Evolutionary conservation across 495 filamentous ascomycete species (phyloP).

Genomic region (Neurospora hispaniola): DNA sequence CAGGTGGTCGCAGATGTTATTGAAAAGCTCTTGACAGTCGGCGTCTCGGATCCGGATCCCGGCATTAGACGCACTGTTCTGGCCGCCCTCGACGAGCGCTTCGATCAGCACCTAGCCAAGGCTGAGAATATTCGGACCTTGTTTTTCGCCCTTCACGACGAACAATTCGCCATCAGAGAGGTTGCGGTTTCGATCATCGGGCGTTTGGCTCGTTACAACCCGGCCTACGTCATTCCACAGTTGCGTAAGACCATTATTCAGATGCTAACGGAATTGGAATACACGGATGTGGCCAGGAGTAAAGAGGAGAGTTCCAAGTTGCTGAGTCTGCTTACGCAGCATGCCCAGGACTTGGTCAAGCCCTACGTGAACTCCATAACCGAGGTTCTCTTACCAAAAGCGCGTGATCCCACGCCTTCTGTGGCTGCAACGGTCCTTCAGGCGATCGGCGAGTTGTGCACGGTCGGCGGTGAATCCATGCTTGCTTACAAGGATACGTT

Average conservation of each 20-base stretch:
- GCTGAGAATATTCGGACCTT: conserved; percentile 92
- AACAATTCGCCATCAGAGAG: conserved; percentile 82
- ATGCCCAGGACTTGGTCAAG: conserved; percentile 81
- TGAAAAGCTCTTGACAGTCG: conserved; percentile 87
- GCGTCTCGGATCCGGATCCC: conserved; percentile 80
- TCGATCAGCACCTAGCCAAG: conserved; percentile 88
- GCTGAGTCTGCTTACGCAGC: conserved; percentile 82
- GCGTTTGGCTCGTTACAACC: conserved; percentile 80
- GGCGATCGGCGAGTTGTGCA: conserved; percentile 85
- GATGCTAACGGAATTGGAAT: conserved; percentile 87
- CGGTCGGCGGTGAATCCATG: conserved; percentile 88
- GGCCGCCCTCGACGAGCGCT: conserved; percentile 78
- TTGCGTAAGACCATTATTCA: conserved; percentile 90
- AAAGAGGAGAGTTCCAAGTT: conserved; percentile 94
- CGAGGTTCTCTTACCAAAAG: conserved; percentile 78
- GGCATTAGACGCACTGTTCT: conserved; percentile 83
- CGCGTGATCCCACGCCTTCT: conserved; percentile 66
- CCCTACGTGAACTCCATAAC: conserved; percentile 95
- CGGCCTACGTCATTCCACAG: conserved; percentile 93
- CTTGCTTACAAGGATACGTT: conserved; percentile 72
- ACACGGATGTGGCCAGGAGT: conserved; percentile 83
- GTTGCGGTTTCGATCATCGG: conserved; percentile 94
- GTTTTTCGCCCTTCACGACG: conserved; percentile 95
- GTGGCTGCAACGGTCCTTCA: conserved; percentile 89
- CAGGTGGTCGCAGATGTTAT: conserved; percentile 97